Percentiles rank a stretch among this genome's conserved stretches.
Evolutionary conservation across 73 alveolate species (phyloP).

Genomic region (Paramecium caudatum): DNA sequence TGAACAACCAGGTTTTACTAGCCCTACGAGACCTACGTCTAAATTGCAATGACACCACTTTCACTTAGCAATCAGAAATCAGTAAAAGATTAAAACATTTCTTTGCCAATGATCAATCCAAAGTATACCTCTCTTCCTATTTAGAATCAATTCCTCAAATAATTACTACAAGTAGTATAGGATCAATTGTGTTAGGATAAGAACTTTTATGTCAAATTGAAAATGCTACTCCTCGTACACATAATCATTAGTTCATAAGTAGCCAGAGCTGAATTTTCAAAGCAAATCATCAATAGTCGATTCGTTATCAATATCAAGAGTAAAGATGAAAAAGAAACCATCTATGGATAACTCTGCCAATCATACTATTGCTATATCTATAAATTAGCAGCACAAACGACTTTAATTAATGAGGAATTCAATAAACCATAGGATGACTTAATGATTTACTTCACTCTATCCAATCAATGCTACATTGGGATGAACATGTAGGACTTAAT

Average conservation of each 20-base stretch:
- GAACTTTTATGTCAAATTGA: background rate
- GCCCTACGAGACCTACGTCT: background rate
- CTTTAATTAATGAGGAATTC: slow-evolving; percentile 45
- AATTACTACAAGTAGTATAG: background rate
- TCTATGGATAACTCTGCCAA: background rate
- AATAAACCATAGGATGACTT: slow-evolving; percentile 43
- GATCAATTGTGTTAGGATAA: background rate
- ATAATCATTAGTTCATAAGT: slow-evolving; percentile 61
- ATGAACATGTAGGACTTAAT: background rate
- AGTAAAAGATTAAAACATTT: slow-evolving; percentile 47
- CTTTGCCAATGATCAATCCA: slow-evolving; percentile 7
- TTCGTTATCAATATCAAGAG: background rate
- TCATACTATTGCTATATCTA: slow-evolving; percentile 43
- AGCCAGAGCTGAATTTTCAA: slow-evolving; percentile 67
- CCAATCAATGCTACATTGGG: slow-evolving; percentile 54
- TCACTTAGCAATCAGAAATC: slow-evolving; percentile 22
- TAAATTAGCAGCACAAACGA: slow-evolving; percentile 57
- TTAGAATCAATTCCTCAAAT: slow-evolving; percentile 11
- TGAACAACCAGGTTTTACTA: background rate
- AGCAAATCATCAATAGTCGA: background rate
- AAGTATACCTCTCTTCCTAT: background rate
- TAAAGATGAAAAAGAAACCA: background rate
- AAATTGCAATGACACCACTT: background rate
- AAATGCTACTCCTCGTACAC: slow-evolving; percentile 30
- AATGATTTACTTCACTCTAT: slow-evolving; percentile 51